Evolutionary conservation across 352 stramenopile species (phyloP), one percentile per base, ranked within the genome.

Genomic region (Pythium scleroteichum): DNA sequence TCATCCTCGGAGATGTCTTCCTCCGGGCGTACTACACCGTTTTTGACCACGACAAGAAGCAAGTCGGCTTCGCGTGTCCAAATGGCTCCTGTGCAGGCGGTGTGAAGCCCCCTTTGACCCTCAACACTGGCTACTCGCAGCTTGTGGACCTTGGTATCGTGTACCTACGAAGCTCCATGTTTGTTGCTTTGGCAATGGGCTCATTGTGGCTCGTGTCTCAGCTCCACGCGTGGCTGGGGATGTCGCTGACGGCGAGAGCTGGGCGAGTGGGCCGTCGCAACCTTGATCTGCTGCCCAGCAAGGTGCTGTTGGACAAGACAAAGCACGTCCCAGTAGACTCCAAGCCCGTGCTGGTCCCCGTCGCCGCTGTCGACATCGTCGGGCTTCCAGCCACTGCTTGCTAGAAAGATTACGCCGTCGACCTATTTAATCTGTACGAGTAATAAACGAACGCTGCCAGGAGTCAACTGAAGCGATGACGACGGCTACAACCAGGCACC

Each of bases 1-100:
- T 73, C 22, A 62, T 79, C 33, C 65, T 79, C 16, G 71, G 71
- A 17, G 68, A 69, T n/a, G 52, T 76, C 16, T 79, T 79, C 41
- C 19, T 80, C 20, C 66, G 72, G 5, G 64, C 69, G 20, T 80
- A 80, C 59, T 80, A 80, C 62, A 75, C 72, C 3, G 50, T 62
- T 6, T 80, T 80, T 46, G 69, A 80, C 59, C 61, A 66, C 26
- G 55, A 65, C 17, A 48, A 47, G 2, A 59, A 60, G 38, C 61
- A 57, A n/a, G 35, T 80, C 17, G 69, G 59, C 0, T 76, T 80
- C 53, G 72, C 72, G 22, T 80, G 72, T 55, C 53, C 59, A 4
- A 17, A 45, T n/a, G 50, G 54, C 16, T 14, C 14, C 5, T 75
- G 68, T 46, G n/a, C 40, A 16, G 68, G 68, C 22, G 68, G 68